phyloP scores from a whole-genome alignment of 139 green algal genomes.

The Diplosphaera chodatii region DNA sequence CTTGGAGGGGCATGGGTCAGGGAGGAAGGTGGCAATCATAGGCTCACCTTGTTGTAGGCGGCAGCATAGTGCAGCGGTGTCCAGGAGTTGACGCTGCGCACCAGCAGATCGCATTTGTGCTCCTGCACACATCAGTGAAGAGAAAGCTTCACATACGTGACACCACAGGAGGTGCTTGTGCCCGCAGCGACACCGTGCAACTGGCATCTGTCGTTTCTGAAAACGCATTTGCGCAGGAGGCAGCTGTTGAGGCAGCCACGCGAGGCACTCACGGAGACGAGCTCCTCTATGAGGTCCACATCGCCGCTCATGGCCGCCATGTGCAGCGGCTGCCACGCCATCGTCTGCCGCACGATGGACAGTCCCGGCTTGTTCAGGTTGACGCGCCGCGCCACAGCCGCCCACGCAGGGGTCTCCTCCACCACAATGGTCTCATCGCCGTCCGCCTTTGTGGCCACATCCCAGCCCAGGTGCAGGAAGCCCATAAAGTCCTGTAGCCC shows the following conservation, averaged over 20 bases:
- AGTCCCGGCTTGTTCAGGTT: constrained; percentile 30
- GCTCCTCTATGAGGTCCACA: constrained; percentile 17
- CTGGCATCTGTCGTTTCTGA: too few relatives aligned
- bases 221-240: too few relatives aligned
- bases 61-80: constrained; percentile 60
- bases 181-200: too few relatives aligned
- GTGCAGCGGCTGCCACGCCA: constrained; percentile 50
- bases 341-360: constrained; percentile 35
- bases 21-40: too few relatives aligned
- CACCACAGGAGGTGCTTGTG: too few relatives aligned
- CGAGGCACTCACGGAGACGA: too few relatives aligned
- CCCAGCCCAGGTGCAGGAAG: constrained; percentile 60
- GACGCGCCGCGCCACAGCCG: constrained; percentile 7
- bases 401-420: constrained; percentile 25
- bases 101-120: constrained; percentile 29
- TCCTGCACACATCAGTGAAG: too few relatives aligned
- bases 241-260: too few relatives aligned
- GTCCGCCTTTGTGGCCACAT: constrained; percentile 35
- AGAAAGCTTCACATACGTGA: too few relatives aligned
- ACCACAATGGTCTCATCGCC: constrained; percentile 14
- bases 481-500: constrained; percentile 51
- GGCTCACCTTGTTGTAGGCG: constrained; percentile 56
- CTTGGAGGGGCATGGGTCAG: too few relatives aligned
- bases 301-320: constrained; percentile 45
- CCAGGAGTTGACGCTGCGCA: constrained; percentile 48